These are phyloP conservation scores for Grosmannia clavigera DNA, from an alignment of 2,329 filamentous ascomycete species.

Conservation along the genomic window DNA sequence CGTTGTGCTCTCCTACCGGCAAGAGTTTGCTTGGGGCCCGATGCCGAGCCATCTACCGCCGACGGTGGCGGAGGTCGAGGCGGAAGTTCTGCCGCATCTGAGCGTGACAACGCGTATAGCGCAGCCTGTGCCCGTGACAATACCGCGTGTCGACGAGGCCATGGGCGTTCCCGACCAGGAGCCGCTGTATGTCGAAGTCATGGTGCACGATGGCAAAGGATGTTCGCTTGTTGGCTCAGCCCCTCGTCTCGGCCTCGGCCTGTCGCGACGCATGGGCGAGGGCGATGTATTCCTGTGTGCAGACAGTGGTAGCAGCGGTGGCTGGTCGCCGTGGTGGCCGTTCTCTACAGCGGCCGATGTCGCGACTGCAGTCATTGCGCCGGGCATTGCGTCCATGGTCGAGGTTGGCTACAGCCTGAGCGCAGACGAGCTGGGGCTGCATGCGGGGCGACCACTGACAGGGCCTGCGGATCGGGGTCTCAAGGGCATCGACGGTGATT, in stretches of 20 bases:
- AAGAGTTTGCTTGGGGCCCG: conserved; percentile 21
- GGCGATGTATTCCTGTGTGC: conserved; percentile 26
- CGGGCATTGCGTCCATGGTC: conserved; percentile 21
- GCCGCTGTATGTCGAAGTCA: conserved; percentile 24
- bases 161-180: conserved; percentile 11
- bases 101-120: conserved; percentile 23
- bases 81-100: conserved; percentile 26
- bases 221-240: background rate
- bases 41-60: conserved; percentile 6
- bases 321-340: conserved; percentile 21
- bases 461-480: conserved; percentile 22
- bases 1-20: conserved; percentile 24
- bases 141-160: background rate
- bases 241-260: conserved; percentile 15
- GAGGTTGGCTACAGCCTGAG: conserved; percentile 28
- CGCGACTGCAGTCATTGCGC: conserved; percentile 6
- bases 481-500: conserved; percentile 24
- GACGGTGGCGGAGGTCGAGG: conserved; percentile 22
- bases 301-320: conserved; percentile 26
- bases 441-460: conserved; percentile 19
- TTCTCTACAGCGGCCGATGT: background rate
- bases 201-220: conserved; percentile 9
- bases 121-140: conserved; percentile 1
- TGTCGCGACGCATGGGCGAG: conserved; percentile 9
- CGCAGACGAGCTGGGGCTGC: conserved; percentile 19